A percentile compares a stretch with the other conserved stretches of the same genome.
Evolutionary conservation across 192 early-diverging fungal species (phyloP).

Genomic region (Gonapodya prolifera): DNA sequence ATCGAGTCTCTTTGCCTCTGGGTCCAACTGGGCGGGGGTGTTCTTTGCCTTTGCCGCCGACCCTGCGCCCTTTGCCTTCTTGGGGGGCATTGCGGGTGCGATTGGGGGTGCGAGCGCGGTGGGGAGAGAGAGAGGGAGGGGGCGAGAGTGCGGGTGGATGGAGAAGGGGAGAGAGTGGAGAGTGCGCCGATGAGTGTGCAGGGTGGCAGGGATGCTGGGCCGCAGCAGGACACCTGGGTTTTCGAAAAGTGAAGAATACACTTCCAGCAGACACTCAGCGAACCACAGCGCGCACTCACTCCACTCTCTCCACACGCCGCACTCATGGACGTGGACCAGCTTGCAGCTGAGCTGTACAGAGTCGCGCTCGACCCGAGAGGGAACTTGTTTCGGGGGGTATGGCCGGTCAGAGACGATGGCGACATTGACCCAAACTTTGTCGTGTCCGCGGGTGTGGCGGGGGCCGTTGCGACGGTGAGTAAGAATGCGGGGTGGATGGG

Average conservation of each 20-base stretch:
- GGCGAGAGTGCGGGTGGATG: too few relatives aligned
- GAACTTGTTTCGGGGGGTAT: neutral
- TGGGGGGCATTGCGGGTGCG: neutral
- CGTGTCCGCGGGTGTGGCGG: neutral
- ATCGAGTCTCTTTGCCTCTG: neutral
- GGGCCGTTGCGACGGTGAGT: too few relatives aligned
- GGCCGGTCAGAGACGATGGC: neutral
- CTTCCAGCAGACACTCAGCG: too few relatives aligned
- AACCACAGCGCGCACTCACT: too few relatives aligned
- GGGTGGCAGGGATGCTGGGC: too few relatives aligned
- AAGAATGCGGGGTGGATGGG: too few relatives aligned
- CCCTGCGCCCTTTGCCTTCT: neutral
- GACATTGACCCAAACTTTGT: neutral
- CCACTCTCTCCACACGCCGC: neutral
- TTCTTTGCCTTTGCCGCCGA: neutral
- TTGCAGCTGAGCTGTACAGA: neutral
- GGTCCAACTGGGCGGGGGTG: neutral
- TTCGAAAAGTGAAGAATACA: neutral
- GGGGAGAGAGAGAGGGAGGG: too few relatives aligned
- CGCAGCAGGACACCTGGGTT: too few relatives aligned
- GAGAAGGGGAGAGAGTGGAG: too few relatives aligned
- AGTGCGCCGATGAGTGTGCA: too few relatives aligned
- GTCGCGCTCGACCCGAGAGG: neutral
- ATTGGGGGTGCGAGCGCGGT: too few relatives aligned
- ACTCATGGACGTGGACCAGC: neutral